These are phyloP conservation scores for Gastrolobium villosum DNA, from an alignment of 306 rosid species.

Conservation along the genomic window DNA sequence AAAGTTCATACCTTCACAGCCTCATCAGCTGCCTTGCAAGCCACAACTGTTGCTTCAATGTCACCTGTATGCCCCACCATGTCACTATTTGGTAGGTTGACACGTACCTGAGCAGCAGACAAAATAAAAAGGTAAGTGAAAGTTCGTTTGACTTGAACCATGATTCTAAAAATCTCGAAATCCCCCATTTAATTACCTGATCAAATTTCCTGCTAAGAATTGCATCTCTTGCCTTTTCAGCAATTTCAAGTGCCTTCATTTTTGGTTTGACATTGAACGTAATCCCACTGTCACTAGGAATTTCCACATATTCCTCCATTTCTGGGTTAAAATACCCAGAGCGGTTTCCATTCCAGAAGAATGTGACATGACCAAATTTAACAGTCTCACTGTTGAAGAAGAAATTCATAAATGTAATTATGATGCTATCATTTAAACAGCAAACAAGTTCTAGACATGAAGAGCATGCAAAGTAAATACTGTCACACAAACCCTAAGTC, in stretches of 20 bases:
- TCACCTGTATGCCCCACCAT: conserved; percentile 98
- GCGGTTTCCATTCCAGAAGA: conserved; percentile 99
- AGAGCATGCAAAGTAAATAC: not conserved
- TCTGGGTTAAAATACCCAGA: conserved; percentile 82
- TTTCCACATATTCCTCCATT: conserved; percentile 90
- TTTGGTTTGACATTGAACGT: conserved; percentile 91
- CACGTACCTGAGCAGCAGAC: conserved; percentile 73
- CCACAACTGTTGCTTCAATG: conserved; percentile 89
- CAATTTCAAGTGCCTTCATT: conserved; percentile 95
- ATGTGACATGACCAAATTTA: conserved; percentile 97
- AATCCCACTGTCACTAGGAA: conserved; percentile 94
- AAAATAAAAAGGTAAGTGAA: conserved; percentile 34
- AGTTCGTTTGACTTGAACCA: conserved; percentile 1
- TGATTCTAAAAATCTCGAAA: conserved; percentile 12
- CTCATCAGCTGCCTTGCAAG: conserved; percentile 96
- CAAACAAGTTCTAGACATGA: conserved; percentile 8
- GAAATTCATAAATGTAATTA: conserved; percentile 15
- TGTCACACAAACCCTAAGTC: not conserved
- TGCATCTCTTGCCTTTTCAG: conserved; percentile 93
- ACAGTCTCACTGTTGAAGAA: conserved; percentile 86
- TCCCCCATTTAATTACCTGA: conserved; percentile 48
- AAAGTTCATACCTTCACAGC: conserved; percentile 82
- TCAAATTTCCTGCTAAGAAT: conserved; percentile 84
- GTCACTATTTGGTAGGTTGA: conserved; percentile 95
- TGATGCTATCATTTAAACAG: conserved; percentile 21